phyloP scores from a whole-genome alignment of 331 rosid species.

The Cydonia oblonga region DNA sequence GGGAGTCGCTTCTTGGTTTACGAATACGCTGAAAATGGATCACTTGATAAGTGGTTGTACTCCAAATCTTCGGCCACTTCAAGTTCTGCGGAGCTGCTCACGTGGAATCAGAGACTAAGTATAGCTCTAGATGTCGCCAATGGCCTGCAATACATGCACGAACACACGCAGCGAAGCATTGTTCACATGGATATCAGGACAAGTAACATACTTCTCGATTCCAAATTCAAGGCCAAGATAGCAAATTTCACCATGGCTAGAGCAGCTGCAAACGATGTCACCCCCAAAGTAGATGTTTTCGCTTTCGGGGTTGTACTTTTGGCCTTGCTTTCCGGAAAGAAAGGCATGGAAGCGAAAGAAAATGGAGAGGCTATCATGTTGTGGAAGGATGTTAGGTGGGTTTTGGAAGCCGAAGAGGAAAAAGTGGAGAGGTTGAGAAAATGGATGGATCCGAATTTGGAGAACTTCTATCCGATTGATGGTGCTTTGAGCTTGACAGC shows the following conservation, averaged over 20 bases:
- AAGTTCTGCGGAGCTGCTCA: constrained; percentile 3
- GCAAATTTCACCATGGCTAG: constrained; percentile 51
- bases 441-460: constrained; percentile 26
- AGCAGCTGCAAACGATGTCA: too few species aligned
- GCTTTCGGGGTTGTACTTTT: constrained; percentile 49
- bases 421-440: constrained; percentile 18
- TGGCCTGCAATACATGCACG: constrained; percentile 63
- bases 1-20: too few species aligned
- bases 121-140: constrained; percentile 55
- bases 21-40: too few species aligned
- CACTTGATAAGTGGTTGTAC: constrained; percentile 44
- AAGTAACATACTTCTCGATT: constrained; percentile 44
- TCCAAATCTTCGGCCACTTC: constrained; percentile 18
- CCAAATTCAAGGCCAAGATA: constrained; percentile 57
- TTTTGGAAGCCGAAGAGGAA: too few species aligned
- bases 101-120: constrained; percentile 49
- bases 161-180: constrained; percentile 53
- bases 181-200: constrained; percentile 49
- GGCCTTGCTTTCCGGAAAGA: constrained; percentile 49
- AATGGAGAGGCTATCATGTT: constrained; percentile 31
- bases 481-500: constrained; percentile 27
- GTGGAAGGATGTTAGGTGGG: too few species aligned
- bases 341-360: constrained; percentile 22
- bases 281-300: constrained; percentile 49
- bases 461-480: constrained; percentile 12